Base-by-base conservation (phyloP, 805 yeast genomes). In the Candida piceae region DNA sequence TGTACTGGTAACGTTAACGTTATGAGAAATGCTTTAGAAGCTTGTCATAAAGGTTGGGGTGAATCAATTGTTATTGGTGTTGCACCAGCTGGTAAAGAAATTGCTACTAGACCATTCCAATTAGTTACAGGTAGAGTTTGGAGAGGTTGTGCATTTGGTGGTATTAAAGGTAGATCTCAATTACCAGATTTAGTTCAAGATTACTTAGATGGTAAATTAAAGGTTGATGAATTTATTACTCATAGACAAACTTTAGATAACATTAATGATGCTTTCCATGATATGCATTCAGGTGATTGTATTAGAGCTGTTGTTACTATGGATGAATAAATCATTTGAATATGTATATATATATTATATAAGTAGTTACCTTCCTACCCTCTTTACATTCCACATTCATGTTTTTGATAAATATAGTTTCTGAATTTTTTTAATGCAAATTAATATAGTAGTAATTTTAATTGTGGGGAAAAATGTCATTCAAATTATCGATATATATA, bases 11-110 rank as follows among this genome's bases (percentile, higher is more conserved):
- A 90, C 58, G 89, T 81, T 44, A 64, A 76, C 31, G 97, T 93
- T 34, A 93, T 93, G 99, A 81, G 97, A 69, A 72, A 79, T 57
- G 98, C 98, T 20, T 74, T 93, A 49, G 97, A 93, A 72, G 85
- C 95, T 16, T 88, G 96, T 63, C 97, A 93, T 71, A 90, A 89
- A 67, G 99, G 99, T 48, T 93, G 98, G 97, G 99, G 99, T 66
- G 78, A 81, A 58, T 87, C 96, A 16, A 75, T 90, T 52, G 72
- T 93, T 55, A 93, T 93, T 59, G 98, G 98, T 63, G 99, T 93
- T 51, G 99, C 98, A 32, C 95, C 96, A 50, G 95, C 97, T 28
- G 99, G 98, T 49, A 74, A 88, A 67, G 97, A 93, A 69, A 89
- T 94, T 47, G 67, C 95, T 40, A 93, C 97, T 32, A 80, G 97